Conservation (phyloP, 305 asterid genomes). For the Rubia occidens region DNA sequence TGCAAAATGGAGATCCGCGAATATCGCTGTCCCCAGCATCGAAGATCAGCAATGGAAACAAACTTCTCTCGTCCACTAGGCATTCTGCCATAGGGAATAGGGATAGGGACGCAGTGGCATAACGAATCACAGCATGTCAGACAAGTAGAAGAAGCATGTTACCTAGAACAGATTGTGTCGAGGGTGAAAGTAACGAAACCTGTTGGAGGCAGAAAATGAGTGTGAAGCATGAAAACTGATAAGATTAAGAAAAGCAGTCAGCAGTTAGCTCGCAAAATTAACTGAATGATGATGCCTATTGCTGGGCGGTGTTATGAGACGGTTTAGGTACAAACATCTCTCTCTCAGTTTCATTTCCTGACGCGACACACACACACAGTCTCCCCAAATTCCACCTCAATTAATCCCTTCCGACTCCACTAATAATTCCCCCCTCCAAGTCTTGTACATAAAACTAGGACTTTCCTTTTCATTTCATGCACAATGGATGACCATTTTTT, state of each 20-base stretch:
- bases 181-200: slow-evolving; percentile 31
- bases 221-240: background rate
- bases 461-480: too few relatives aligned
- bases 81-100: slow-evolving; percentile 20
- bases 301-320: too few relatives aligned
- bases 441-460: too few relatives aligned
- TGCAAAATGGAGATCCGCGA: slow-evolving; percentile 65
- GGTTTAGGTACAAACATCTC: background rate
- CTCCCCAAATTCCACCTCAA: too few relatives aligned
- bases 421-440: too few relatives aligned
- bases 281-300: background rate
- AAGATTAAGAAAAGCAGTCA: background rate
- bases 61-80: slow-evolving; percentile 36
- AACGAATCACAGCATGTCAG: background rate
- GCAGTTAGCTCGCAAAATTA: too few relatives aligned
- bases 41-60: slow-evolving; percentile 29
- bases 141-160: slow-evolving; percentile 12
- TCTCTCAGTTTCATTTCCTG: background rate
- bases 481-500: too few relatives aligned
- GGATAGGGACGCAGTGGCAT: too few relatives aligned
- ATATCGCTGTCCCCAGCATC: slow-evolving; percentile 62
- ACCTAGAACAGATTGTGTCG: slow-evolving; percentile 35
- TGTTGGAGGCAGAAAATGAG: slow-evolving; percentile 6
- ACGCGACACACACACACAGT: too few relatives aligned
- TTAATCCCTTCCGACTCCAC: too few relatives aligned